phyloP scores from a whole-genome alignment of 352 stramenopile genomes.

The Globisporangium sylvaticum region DNA sequence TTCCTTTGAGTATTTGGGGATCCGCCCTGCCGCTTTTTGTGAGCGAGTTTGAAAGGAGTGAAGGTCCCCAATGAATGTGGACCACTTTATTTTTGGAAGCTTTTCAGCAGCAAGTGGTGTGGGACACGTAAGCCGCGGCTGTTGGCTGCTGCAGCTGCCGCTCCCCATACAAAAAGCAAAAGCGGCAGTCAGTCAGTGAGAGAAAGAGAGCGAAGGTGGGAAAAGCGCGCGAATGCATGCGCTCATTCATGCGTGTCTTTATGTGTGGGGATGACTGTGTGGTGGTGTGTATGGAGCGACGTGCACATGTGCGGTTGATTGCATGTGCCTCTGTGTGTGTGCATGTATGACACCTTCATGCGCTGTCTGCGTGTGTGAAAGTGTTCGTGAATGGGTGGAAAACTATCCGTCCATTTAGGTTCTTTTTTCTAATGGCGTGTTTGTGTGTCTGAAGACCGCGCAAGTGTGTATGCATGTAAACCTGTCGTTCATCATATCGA shows the following conservation, averaged over 20 bases:
- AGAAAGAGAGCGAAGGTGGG: conserved; percentile 9
- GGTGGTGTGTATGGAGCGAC: not conserved
- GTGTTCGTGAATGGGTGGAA: not conserved
- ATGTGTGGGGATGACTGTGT: not conserved
- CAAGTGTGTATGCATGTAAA: not conserved
- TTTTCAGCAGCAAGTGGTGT: not conserved
- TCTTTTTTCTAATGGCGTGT: not conserved
- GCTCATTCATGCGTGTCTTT: not conserved
- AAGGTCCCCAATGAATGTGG: not conserved
- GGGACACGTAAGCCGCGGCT: not conserved
- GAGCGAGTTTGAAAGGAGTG: not conserved
- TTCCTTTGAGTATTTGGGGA: not conserved
- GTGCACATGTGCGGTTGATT: not conserved
- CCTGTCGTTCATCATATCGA: not conserved
- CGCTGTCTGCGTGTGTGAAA: not conserved
- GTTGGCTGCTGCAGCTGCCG: not conserved
- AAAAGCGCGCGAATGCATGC: not conserved
- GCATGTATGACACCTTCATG: not conserved
- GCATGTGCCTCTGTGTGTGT: not conserved
- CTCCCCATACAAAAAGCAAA: conserved; percentile 1
- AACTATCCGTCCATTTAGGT: not conserved
- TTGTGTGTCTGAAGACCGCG: not conserved
- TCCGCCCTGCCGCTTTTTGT: not conserved
- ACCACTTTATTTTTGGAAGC: not conserved
- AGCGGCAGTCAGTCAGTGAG: not conserved